A percentile compares a stretch with the other conserved stretches of the same genome.
Evolutionary conservation across 2,329 filamentous ascomycete genomes (phyloP).

Genomic region (Tolypocladium inflatum): DNA sequence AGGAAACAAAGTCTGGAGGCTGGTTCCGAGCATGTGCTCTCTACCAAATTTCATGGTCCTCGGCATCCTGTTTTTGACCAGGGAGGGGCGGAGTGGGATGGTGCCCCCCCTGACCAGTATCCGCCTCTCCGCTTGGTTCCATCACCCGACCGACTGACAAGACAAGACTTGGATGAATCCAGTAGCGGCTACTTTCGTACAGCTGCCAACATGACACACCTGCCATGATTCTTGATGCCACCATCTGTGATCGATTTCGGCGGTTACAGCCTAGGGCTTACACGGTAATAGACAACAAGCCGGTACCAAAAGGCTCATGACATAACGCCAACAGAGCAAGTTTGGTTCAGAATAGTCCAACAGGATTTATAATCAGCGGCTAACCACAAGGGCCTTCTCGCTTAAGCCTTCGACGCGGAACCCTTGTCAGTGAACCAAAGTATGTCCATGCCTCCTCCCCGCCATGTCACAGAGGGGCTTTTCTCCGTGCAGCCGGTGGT

Average conservation of each 20-base stretch:
- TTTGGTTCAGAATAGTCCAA: neutral
- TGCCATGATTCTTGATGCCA: neutral
- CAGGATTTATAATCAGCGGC: neutral
- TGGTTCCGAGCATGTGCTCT: neutral
- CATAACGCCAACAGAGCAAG: neutral
- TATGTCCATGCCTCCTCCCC: neutral
- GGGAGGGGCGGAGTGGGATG: neutral
- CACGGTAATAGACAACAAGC: neutral
- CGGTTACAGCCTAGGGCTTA: neutral
- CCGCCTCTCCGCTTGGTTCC: neutral
- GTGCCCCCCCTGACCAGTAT: neutral
- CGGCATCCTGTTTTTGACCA: neutral
- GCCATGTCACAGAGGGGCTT: neutral
- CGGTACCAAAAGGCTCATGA: neutral
- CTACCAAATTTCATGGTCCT: neutral
- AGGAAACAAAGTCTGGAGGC: neutral
- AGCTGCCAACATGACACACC: neutral
- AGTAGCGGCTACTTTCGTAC: neutral
- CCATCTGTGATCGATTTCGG: neutral
- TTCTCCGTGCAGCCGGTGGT: neutral
- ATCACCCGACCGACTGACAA: neutral
- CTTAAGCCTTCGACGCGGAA: neutral
- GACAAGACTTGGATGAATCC: neutral
- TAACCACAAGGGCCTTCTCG: neutral
- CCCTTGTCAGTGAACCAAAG: neutral